Evolutionary conservation across 768 basidiomycete species (phyloP), one percentile per base, ranked within the genome.

Genomic region (Termitomyces sp.): DNA sequence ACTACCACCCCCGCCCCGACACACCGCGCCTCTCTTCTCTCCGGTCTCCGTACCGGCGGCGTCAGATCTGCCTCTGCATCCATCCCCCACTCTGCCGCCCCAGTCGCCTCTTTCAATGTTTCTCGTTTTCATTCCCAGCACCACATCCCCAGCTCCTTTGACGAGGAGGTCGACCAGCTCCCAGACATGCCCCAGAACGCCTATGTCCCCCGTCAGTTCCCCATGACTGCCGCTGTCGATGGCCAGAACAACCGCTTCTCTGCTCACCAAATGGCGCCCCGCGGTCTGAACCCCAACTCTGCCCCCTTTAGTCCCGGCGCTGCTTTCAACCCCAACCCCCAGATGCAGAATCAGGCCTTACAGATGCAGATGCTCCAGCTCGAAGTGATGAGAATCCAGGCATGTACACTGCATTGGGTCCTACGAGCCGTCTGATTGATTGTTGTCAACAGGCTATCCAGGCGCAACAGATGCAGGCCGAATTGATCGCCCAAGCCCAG

Each of bases 321-420:
- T 25, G 8, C 41, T 35, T 79, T 81, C 65, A 73, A 76, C 25
- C 67, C 77, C 41, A 75, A 74, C 59, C 68, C 72, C 32, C 65
- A 83, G 44, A 72, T 75, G 43, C 85, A 85, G 65, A 72, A 78
- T 42, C 84, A 85, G 64, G 81, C 85, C 53, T 74, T 89, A 54
- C 90, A 91, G 72, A 78, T 92, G 79, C 90, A 93, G 73, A 77
- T 92, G 78, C 81, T 92, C 73, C 91, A 93, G 67, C 75, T 93
- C 55, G 91, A 93, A 73, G 80, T 93, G 63, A 70, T 91, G 67
- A 83, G 81, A 67, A 80, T 93, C 59, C 91, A 92, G 86, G 90
- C 86, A 58, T 48, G 79, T 72, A 40, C 32, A 40, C 41, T 17
- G 58, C 39, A 55, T 32, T n/a, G 17, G 16, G 54, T 52, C 39